Evolutionary conservation across 495 filamentous ascomycete species (phyloP).

Genomic region (Darksidea phi): DNA sequence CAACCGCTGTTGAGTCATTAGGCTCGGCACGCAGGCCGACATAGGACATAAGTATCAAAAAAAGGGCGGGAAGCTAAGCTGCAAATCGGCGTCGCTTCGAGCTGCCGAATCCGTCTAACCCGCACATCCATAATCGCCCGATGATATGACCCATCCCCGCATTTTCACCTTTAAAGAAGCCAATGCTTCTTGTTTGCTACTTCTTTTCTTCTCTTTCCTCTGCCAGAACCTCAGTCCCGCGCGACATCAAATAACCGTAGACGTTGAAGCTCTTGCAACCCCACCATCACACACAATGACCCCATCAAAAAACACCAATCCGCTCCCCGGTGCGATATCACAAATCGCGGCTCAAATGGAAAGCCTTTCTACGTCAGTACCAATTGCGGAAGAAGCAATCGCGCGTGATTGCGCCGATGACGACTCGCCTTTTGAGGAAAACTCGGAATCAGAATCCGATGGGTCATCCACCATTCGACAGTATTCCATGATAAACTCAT

Average conservation of each 20-base stretch:
- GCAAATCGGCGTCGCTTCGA: neutral
- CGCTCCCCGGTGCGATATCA: neutral
- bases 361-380: conserved; percentile 40
- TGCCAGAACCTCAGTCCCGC: no score
- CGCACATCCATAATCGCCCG: neutral
- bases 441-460: conserved; percentile 47
- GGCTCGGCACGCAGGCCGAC: neutral
- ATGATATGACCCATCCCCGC: neutral
- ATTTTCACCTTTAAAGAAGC: neutral
- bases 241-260: neutral
- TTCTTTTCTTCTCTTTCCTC: neutral
- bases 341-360: conserved; percentile 29
- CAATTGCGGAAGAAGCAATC: conserved; percentile 66
- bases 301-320: neutral
- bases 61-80: neutral
- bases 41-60: neutral
- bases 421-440: conserved; percentile 1
- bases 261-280: neutral
- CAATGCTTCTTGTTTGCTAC: neutral
- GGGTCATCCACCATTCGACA: conserved; percentile 48
- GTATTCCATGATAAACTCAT: conserved; percentile 65
- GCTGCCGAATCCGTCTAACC: neutral
- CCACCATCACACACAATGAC: neutral
- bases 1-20: neutral
- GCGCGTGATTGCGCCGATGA: conserved; percentile 66